phyloP scores from a whole-genome alignment of 495 filamentous ascomycete genomes.

The Daldinia decipiens region DNA sequence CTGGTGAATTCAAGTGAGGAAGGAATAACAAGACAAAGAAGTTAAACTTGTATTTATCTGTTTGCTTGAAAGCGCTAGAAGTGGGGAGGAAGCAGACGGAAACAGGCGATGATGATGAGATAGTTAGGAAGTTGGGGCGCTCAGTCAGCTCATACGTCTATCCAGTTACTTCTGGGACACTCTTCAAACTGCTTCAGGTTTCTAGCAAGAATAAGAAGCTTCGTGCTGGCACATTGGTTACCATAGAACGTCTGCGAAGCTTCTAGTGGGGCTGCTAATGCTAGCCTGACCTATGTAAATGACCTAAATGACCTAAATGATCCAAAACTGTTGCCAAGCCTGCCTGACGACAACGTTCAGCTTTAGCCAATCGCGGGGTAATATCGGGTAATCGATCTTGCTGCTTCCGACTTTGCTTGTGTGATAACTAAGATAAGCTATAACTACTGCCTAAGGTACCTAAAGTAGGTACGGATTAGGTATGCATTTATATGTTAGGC shows the following conservation, averaged over 20 bases:
- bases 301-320: neutral
- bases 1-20: constrained; percentile 22
- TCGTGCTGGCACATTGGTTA: neutral
- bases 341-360: constrained; percentile 25
- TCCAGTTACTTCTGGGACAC: constrained; percentile 21
- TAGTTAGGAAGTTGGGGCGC: constrained; percentile 6
- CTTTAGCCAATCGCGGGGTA: constrained; percentile 23
- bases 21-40: constrained; percentile 11
- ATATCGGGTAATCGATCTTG: constrained; percentile 13
- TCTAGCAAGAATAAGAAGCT: constrained; percentile 30
- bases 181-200: constrained; percentile 18
- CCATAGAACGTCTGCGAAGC: constrained; percentile 31
- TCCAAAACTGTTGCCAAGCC: constrained; percentile 22
- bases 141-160: constrained; percentile 26
- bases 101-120: constrained; percentile 43
- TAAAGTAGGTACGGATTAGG: no score
- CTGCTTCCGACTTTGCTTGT: neutral
- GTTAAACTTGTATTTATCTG: constrained; percentile 36
- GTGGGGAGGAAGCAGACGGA: constrained; percentile 23
- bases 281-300: neutral
- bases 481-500: neutral
- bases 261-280: constrained; percentile 34
- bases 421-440: constrained; percentile 5
- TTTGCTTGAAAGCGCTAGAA: neutral
- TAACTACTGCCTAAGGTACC: neutral